phyloP scores from a whole-genome alignment of 345 rosid species.

The Gossypium arboreum region DNA sequence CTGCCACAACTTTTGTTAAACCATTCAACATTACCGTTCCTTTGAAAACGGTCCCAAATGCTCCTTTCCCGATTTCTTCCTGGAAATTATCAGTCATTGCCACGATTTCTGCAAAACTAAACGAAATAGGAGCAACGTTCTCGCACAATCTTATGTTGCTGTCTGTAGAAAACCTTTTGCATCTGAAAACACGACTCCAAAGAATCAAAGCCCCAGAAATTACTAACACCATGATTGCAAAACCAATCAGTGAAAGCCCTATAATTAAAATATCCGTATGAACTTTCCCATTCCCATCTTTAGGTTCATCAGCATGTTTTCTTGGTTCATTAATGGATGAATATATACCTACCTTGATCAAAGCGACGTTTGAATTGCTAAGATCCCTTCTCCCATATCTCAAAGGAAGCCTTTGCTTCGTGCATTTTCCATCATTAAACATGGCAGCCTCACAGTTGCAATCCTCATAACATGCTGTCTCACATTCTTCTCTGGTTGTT shows the following conservation, averaged over 20 bases:
- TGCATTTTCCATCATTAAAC: not conserved
- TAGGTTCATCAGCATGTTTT: not conserved
- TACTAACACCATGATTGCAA: not conserved
- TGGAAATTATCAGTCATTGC: conserved; percentile 20
- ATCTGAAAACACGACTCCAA: not conserved
- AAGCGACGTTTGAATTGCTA: not conserved
- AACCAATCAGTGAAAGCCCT: conserved; percentile 18
- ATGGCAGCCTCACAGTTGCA: conserved; percentile 6
- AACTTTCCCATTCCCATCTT: not conserved
- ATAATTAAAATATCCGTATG: conserved; percentile 2
- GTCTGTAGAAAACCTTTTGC: conserved; percentile 8
- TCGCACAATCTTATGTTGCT: conserved; percentile 14
- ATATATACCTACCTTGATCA: conserved; percentile 9
- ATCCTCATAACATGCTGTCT: not conserved
- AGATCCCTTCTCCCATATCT: conserved; percentile 3
- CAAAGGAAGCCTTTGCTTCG: conserved; percentile 9
- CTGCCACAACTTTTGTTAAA: conserved; percentile 20
- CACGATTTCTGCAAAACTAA: conserved; percentile 13
- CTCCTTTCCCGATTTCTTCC: conserved; percentile 30
- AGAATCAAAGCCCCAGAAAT: conserved; percentile 12
- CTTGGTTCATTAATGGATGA: not conserved
- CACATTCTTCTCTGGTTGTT: not conserved
- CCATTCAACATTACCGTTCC: not conserved
- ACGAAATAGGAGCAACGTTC: conserved; percentile 15
- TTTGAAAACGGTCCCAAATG: conserved; percentile 31